These are phyloP conservation scores for Penicillium sp. DNA, from an alignment of 2,329 filamentous ascomycete species.

Conservation along the genomic window DNA sequence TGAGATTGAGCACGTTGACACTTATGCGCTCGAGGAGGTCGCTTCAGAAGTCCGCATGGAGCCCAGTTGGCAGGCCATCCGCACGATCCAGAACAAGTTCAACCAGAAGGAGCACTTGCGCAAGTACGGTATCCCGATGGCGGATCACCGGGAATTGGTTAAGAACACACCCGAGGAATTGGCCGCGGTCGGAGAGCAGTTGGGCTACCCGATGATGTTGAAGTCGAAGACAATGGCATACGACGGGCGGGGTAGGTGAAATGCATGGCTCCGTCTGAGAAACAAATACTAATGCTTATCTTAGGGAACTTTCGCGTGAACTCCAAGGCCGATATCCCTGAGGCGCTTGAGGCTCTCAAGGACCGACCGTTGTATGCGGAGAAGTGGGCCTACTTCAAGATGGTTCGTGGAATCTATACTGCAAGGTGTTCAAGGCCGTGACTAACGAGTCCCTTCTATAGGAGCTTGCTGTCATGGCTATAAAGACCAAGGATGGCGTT, in stretches of 20 bases:
- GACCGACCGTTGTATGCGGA: conserved; percentile 76
- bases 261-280: background rate
- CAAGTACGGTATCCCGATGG: conserved; percentile 64
- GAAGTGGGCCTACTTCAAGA: conserved; percentile 78
- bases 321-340: conserved; percentile 55
- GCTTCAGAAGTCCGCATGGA: conserved; percentile 64
- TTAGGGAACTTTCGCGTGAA: conserved; percentile 63
- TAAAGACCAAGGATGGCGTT: conserved; percentile 72
- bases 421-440: background rate
- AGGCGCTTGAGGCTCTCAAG: conserved; percentile 66
- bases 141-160: conserved; percentile 63
- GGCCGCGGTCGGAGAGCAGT: conserved; percentile 56
- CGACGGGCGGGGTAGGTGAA: conserved; percentile 68
- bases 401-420: conserved; percentile 36
- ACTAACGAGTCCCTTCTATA: conserved; percentile 10
- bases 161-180: conserved; percentile 59
- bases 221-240: conserved; percentile 89
- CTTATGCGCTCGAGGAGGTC: conserved; percentile 81
- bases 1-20: conserved; percentile 93
- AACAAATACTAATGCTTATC: conserved; percentile 5
- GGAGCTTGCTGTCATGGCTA: conserved; percentile 90
- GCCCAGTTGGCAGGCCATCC: conserved; percentile 79
- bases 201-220: conserved; percentile 85
- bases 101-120: conserved; percentile 77
- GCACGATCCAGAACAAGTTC: conserved; percentile 91